Conservation (phyloP, 2,329 filamentous ascomycete species). For the Fusarium sp. region DNA sequence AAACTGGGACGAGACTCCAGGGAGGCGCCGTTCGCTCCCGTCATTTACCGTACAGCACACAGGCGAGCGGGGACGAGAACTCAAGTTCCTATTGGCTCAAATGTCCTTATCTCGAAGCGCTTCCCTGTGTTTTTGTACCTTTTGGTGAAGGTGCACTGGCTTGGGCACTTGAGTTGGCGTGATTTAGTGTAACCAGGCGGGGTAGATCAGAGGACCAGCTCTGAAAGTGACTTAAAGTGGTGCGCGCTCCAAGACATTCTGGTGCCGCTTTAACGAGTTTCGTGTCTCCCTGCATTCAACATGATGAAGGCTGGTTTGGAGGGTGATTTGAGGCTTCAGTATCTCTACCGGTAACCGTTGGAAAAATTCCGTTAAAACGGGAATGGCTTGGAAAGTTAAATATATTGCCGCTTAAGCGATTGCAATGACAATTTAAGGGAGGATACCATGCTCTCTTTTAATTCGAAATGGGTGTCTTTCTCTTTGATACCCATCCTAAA, state of each 20-base stretch:
- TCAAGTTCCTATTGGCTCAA: conserved; percentile 37
- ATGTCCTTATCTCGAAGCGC: conserved; percentile 18
- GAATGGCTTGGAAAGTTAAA: neutral
- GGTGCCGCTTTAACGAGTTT: conserved; percentile 40
- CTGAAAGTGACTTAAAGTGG: conserved; percentile 39
- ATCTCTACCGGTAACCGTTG: conserved; percentile 6
- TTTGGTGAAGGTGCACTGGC: conserved; percentile 43
- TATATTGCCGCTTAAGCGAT: fast-evolving
- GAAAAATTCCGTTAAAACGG: neutral
- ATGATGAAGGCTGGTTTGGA: neutral
- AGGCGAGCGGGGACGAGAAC: conserved; percentile 1
- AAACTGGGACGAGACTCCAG: conserved; percentile 2
- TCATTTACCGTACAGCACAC: neutral
- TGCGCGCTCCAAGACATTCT: conserved; percentile 37
- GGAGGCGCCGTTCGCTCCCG: conserved; percentile 36
- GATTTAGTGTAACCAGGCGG: conserved; percentile 9
- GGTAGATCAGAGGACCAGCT: conserved; percentile 38
- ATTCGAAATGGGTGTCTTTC: neutral
- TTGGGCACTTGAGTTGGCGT: conserved; percentile 36
- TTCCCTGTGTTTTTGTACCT: conserved; percentile 35
- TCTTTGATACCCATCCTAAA: neutral
- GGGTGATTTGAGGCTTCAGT: neutral
- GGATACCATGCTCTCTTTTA: neutral
- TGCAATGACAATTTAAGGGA: neutral
- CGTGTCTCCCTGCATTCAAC: conserved; percentile 15